A percentile compares a stretch with the other conserved stretches of the same genome.
Evolutionary conservation across 148 eudicot species (phyloP).

Genomic region (Diospyros kaki): DNA sequence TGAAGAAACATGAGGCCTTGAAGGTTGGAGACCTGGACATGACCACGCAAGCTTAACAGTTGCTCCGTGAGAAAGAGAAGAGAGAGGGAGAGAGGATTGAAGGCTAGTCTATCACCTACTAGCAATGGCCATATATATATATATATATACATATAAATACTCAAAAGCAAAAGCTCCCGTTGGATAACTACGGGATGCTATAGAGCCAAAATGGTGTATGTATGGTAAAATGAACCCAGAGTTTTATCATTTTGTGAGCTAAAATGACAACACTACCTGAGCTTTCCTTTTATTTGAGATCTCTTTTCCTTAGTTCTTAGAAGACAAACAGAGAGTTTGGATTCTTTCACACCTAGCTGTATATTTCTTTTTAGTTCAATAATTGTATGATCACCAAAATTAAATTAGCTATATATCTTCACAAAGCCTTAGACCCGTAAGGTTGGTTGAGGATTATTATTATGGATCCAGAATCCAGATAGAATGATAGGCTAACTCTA

Average conservation of each 20-base stretch:
- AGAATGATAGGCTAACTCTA: neutral
- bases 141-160: neutral
- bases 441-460: neutral
- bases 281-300: neutral
- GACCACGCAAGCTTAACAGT: neutral
- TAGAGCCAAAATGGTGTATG: neutral
- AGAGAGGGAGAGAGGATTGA: slow-evolving; percentile 7
- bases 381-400: neutral
- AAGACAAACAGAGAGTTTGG: neutral
- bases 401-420: neutral
- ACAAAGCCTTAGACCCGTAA: neutral
- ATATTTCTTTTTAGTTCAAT: neutral
- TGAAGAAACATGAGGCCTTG: slow-evolving; percentile 4
- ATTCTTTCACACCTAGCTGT: neutral
- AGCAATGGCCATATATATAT: slow-evolving; percentile 5
- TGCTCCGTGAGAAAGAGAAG: neutral
- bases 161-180: neutral
- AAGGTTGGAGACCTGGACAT: neutral
- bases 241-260: neutral
- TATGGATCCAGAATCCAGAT: neutral
- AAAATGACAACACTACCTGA: slow-evolving; percentile 9
- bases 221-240: neutral
- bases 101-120: neutral
- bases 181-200: neutral
- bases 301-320: neutral